Percentiles rank a stretch among this genome's conserved stretches.
phyloP scores from a whole-genome alignment of 2,329 filamentous ascomycete species.

The Cryphonectria radicalis region DNA sequence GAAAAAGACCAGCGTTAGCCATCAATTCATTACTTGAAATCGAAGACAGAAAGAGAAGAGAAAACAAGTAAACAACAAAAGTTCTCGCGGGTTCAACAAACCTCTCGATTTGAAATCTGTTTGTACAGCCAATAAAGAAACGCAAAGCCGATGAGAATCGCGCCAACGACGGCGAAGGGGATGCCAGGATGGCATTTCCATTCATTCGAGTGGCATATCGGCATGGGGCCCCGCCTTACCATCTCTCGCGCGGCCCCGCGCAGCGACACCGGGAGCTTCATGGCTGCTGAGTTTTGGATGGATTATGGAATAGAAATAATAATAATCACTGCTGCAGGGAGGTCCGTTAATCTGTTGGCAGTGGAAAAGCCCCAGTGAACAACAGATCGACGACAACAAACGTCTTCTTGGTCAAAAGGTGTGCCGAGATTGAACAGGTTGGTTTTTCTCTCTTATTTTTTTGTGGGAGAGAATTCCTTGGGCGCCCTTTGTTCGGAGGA shows the following conservation, averaged over 20 bases:
- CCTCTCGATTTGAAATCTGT: background rate
- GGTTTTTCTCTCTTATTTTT: background rate
- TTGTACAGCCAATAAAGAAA: conserved; percentile 3
- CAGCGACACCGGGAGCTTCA: conserved; percentile 8
- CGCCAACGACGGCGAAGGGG: background rate
- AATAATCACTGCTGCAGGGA: background rate
- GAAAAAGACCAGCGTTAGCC: background rate
- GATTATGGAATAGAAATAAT: background rate
- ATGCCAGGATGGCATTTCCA: conserved; percentile 17
- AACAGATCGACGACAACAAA: background rate
- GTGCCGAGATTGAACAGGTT: background rate
- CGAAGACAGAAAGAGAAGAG: background rate
- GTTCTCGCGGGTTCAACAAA: background rate
- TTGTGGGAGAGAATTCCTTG: background rate
- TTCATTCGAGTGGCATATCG: background rate
- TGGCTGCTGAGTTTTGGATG: background rate
- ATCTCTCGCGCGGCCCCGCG: background rate
- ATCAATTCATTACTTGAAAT: background rate
- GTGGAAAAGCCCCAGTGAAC: background rate
- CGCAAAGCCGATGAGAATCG: background rate
- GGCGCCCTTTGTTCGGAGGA: background rate
- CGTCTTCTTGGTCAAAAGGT: background rate
- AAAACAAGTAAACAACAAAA: background rate
- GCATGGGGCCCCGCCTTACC: background rate
- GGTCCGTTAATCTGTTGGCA: background rate